These are phyloP conservation scores for Collybia sordida DNA, from an alignment of 768 basidiomycete species.

Conservation along the genomic window DNA sequence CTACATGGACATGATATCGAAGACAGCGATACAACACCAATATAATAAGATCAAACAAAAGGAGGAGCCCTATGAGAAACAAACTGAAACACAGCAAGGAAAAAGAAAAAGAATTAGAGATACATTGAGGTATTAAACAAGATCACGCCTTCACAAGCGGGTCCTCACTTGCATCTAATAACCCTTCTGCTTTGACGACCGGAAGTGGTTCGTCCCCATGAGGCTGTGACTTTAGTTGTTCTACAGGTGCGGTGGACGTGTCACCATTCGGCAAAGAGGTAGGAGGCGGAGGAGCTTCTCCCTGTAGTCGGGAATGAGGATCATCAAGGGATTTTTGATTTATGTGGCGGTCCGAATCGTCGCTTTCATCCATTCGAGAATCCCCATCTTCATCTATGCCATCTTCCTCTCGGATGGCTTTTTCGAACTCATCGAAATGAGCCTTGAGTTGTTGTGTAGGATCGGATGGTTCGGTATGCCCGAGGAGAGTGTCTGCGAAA, in stretches of 20 bases:
- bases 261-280: slow-evolving; percentile 48
- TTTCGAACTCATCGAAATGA: slow-evolving; percentile 63
- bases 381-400: slow-evolving; percentile 37
- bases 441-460: slow-evolving; percentile 57
- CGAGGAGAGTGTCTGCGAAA: slow-evolving; percentile 47
- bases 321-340: background rate
- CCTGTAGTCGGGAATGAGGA: slow-evolving; percentile 28
- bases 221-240: slow-evolving; percentile 50
- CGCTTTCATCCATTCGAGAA: slow-evolving; percentile 24
- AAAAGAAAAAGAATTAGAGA: slow-evolving; percentile 14
- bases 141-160: slow-evolving; percentile 36
- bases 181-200: slow-evolving; percentile 59
- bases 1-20: slow-evolving; percentile 28
- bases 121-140: slow-evolving; percentile 14
- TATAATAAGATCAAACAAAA: slow-evolving; percentile 20
- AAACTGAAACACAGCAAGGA: slow-evolving; percentile 13
- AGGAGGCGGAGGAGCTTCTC: slow-evolving; percentile 48
- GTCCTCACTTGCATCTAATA: slow-evolving; percentile 65
- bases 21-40: slow-evolving; percentile 21
- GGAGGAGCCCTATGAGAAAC: slow-evolving; percentile 14
- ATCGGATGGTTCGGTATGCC: slow-evolving; percentile 45
- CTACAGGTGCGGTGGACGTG: slow-evolving; percentile 33
- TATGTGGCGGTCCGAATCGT: slow-evolving; percentile 17
- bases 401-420: slow-evolving; percentile 39
- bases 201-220: slow-evolving; percentile 55